A percentile compares a stretch with the other conserved stretches of the same genome.
Conservation (phyloP, 2,329 filamentous ascomycete species). For the Colletotrichum neosansevieriae region DNA sequence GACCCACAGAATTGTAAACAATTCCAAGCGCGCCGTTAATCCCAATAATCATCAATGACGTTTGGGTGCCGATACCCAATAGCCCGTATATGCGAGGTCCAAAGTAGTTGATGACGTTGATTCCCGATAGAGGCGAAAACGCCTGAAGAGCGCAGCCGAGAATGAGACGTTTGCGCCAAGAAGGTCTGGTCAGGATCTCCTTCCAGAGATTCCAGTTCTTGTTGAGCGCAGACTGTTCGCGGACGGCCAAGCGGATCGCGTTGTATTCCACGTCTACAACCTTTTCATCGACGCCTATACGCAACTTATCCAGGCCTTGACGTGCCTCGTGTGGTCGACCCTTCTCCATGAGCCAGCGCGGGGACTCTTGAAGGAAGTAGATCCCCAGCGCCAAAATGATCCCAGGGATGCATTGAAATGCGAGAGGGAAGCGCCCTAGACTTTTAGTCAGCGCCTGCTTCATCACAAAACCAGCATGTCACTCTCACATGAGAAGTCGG, state of each 20-base stretch:
- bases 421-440: constrained; percentile 49
- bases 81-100: constrained; percentile 55
- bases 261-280: constrained; percentile 55
- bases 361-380: constrained; percentile 46
- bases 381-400: constrained; percentile 44
- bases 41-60: constrained; percentile 63
- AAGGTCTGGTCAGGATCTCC: constrained; percentile 55
- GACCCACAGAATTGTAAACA: constrained; percentile 60
- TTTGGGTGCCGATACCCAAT: constrained; percentile 57
- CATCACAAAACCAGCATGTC: constrained; percentile 25
- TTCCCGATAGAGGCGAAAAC: constrained; percentile 55
- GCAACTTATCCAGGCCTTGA: constrained; percentile 50
- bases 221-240: constrained; percentile 46
- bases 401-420: constrained; percentile 46
- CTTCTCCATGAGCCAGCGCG: constrained; percentile 50
- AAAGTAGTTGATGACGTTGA: constrained; percentile 56
- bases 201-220: constrained; percentile 52
- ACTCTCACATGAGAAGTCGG: constrained; percentile 47
- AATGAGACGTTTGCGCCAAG: constrained; percentile 59
- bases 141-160: constrained; percentile 62
- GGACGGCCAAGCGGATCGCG: constrained; percentile 55
- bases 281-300: constrained; percentile 46
- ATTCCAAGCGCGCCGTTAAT: constrained; percentile 62
- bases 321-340: constrained; percentile 50
- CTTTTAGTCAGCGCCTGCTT: not conserved